phyloP scores from a whole-genome alignment of 768 basidiomycete species.

The Collybiopsis luxurians region DNA sequence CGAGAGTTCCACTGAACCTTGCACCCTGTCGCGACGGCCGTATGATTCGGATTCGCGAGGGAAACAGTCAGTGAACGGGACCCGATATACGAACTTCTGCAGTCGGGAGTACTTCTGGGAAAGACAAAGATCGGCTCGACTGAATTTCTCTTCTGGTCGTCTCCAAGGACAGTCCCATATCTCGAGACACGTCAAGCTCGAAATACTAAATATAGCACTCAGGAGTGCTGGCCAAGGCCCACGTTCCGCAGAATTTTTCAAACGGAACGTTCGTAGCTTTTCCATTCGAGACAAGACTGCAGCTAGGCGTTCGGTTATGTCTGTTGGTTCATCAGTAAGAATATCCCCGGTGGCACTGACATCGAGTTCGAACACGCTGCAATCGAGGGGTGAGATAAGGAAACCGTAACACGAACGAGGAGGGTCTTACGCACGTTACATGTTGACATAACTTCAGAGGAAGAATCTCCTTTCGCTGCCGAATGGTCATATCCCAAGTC shows the following conservation, averaged over 20 bases:
- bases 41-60: constrained; percentile 2
- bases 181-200: not conserved
- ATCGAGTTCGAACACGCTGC: constrained; percentile 5
- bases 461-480: not conserved
- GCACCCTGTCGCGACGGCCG: constrained; percentile 6
- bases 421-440: constrained; percentile 6
- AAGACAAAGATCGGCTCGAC: not conserved
- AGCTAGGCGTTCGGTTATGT: not conserved
- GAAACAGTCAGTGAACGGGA: constrained; percentile 7
- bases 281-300: not conserved
- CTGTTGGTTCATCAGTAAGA: constrained; percentile 1
- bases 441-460: constrained; percentile 5
- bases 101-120: not conserved
- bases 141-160: constrained; percentile 2
- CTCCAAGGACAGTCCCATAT: constrained; percentile 7
- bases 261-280: not conserved
- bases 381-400: not conserved
- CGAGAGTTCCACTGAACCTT: constrained; percentile 3
- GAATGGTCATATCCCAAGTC: not conserved
- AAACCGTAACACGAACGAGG: not conserved
- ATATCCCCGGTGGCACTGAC: constrained; percentile 1
- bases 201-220: not conserved
- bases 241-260: constrained; percentile 5
- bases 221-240: constrained; percentile 5
- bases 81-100: constrained; percentile 3